Conservation (phyloP, 768 basidiomycete species). For the Mycena metata region DNA sequence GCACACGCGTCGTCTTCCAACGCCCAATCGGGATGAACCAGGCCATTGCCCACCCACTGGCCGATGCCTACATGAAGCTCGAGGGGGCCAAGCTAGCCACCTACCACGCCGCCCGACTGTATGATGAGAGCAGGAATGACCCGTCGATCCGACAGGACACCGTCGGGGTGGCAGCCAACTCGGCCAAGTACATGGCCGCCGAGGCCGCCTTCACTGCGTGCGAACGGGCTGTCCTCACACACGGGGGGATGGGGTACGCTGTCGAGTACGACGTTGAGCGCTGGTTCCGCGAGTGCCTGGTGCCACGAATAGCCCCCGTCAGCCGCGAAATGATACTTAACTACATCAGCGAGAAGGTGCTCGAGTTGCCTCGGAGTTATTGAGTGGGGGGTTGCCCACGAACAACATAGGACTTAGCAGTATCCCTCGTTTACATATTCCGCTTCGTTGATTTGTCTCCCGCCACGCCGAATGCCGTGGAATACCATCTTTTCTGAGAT, state of each 20-base stretch:
- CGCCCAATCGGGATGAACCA: constrained; percentile 39
- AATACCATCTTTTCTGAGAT: too few relatives aligned
- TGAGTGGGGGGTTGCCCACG: not conserved
- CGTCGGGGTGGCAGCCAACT: constrained; percentile 34
- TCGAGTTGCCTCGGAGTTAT: constrained; percentile 32
- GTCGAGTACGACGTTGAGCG: constrained; percentile 39
- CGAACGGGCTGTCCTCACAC: constrained; percentile 31
- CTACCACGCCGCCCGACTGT: constrained; percentile 37
- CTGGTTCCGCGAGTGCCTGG: constrained; percentile 35
- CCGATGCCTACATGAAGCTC: constrained; percentile 34
- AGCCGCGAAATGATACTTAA: constrained; percentile 40
- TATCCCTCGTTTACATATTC: too few relatives aligned
- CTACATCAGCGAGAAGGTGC: constrained; percentile 30
- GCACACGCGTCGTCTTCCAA: constrained; percentile 32
- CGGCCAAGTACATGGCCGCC: constrained; percentile 38
- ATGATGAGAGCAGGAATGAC: constrained; percentile 31
- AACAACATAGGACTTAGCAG: too few relatives aligned
- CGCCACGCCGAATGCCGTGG: too few relatives aligned
- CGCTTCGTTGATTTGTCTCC: too few relatives aligned
- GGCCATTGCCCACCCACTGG: constrained; percentile 36
- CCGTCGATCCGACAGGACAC: not conserved
- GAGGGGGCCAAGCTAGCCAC: constrained; percentile 37
- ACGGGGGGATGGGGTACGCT: constrained; percentile 40
- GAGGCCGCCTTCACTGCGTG: constrained; percentile 39
- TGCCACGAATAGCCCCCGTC: constrained; percentile 40